A percentile compares a stretch with the other conserved stretches of the same genome.
phyloP scores from a whole-genome alignment of 345 rosid genomes.

The Citrus australasica region DNA sequence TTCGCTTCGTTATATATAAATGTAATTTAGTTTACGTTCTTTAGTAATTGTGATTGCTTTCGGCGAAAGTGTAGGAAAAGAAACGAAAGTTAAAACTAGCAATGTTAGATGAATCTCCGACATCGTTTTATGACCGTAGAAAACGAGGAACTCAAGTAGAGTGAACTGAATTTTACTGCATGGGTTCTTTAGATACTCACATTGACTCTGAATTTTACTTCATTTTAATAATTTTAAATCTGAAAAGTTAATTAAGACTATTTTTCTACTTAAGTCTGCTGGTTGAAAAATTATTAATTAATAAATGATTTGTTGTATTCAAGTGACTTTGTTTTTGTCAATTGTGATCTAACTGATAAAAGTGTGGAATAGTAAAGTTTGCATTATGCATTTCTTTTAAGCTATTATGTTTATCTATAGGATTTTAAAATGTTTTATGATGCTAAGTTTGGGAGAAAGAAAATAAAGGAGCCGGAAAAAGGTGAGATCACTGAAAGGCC shows the following conservation, averaged over 20 bases:
- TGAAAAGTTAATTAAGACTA: background rate
- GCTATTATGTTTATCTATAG: constrained; percentile 38
- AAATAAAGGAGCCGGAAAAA: constrained; percentile 35
- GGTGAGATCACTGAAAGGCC: constrained; percentile 34
- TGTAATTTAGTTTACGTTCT: background rate
- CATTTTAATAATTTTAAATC: background rate
- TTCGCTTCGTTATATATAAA: background rate
- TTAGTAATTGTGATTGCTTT: background rate
- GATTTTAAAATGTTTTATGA: constrained; percentile 77
- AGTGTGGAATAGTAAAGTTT: background rate
- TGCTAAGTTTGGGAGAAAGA: constrained; percentile 95
- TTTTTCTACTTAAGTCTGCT: background rate
- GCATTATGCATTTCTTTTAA: constrained; percentile 33
- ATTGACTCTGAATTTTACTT: background rate
- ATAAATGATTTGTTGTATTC: background rate
- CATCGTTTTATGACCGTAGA: background rate
- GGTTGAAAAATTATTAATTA: background rate
- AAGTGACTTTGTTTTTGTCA: background rate
- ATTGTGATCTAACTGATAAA: background rate
- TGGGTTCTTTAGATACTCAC: background rate
- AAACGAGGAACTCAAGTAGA: constrained; percentile 21
- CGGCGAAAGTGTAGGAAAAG: background rate
- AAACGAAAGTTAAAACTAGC: background rate
- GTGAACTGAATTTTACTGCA: background rate
- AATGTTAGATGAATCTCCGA: background rate